Evolutionary conservation across 2,329 filamentous ascomycete species (phyloP), one percentile per base, ranked within the genome.

Genomic region (Fusarium xyrophilum): DNA sequence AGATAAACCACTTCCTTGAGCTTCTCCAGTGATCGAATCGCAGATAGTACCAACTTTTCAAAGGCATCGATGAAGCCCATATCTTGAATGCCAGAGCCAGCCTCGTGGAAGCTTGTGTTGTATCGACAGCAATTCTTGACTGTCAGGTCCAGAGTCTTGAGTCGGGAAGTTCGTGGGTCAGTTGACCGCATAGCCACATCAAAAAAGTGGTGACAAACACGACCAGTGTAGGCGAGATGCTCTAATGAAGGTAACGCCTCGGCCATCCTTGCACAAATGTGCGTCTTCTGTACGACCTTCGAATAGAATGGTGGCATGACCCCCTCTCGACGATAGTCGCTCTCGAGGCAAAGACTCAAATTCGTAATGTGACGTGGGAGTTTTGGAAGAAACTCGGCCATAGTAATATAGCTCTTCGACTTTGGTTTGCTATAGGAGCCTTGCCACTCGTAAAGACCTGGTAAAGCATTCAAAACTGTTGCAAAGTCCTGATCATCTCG

Each of bases 81-180:
- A 71, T 92, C 90, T 23, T 88, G 89, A 63, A 93, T 91, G 1
- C 90, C 89, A 4, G 89, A 90, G 5, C 88, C 89, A 0, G 85
- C 85, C 69, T 91, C 89, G 65, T 88, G 84, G 81, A 83, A 89
- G 66, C 80, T 79, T 47, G 79, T 77, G 62, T 82, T 76, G 43
- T 83, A 80, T 6, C 89, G 86, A 71, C 91, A 93, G 75, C 89
- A 91, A 65, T 92, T 92, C 79, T 92, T 92, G 57, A 93, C 88
- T 1, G 89, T 89, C 44, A 93, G 78, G 71, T 93, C 90, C 25
- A 93, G 83, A 3, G 88, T 89, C 77, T 87, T 88, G 44, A 93
- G 83, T 19, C 80, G 80, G 11, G 83, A 82, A 19, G 81, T 79
- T 43, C 83, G 77, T 40, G 83, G 77, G 65, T 86, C 82, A 33